phyloP scores from a whole-genome alignment of 148 eudicot genomes.

The Fagopyrum homotropicum region DNA sequence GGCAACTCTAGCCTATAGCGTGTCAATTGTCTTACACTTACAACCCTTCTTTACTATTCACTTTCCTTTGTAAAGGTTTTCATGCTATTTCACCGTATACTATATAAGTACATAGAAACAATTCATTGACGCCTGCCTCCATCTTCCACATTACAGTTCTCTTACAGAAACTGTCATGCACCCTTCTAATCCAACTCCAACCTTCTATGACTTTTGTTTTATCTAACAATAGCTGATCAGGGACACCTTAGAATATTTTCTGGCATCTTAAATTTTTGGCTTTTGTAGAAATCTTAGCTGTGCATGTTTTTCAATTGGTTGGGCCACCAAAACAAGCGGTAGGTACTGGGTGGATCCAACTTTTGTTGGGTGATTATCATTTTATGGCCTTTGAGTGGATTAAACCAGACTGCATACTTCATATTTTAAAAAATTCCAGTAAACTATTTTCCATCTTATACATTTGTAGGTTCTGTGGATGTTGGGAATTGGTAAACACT shows the following conservation, averaged over 20 bases:
- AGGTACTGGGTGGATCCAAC: not conserved
- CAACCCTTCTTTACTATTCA: not conserved
- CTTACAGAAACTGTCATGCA: too few species aligned
- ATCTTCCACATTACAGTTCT: not conserved
- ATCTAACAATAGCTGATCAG: not conserved
- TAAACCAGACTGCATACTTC: not conserved
- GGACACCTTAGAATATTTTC: not conserved
- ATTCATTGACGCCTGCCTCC: not conserved
- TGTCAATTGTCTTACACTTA: too few species aligned
- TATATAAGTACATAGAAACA: not conserved
- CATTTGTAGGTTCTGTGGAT: not conserved
- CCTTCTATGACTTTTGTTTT: not conserved
- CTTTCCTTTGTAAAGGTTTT: not conserved
- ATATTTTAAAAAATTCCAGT: not conserved
- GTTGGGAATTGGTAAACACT: too few species aligned
- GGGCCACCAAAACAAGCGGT: not conserved
- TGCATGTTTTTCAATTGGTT: not conserved
- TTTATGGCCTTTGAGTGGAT: not conserved
- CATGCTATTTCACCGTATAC: not conserved
- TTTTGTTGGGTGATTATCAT: not conserved
- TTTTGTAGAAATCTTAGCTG: not conserved
- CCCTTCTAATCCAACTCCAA: too few species aligned
- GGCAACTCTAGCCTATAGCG: too few species aligned
- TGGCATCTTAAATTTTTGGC: not conserved
- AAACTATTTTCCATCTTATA: not conserved